Evolutionary conservation across 176 grass and related monocot species (phyloP), one percentile per base, ranked within the genome.

Genomic region (Musa beccarii): DNA sequence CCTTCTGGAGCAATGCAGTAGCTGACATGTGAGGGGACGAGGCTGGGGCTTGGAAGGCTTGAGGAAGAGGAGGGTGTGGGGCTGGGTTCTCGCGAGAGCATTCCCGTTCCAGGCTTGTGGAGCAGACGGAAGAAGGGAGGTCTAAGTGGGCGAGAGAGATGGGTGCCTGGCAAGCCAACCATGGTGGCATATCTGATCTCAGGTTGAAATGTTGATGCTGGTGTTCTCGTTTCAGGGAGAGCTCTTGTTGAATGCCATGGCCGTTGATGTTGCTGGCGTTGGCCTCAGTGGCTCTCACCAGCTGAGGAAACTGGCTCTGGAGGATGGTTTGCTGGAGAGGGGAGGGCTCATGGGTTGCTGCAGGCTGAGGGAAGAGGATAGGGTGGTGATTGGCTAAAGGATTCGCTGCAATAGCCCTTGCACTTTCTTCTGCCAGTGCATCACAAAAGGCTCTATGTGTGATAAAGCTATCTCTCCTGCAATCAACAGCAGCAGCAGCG

Each of bases 371-470:
- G 89, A 88, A 84, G 72, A 87, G 74, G 64, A 85, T 51, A 26
- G 79, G 68, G 17, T 80, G 76, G 26, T 81, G 86, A 34, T 81
- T 71, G 29, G 59, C 82, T 23, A 77, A 72, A 51, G 86, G 5
- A 66, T 57, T 83, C 1, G 73, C 84, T 19, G 81, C 74, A 2
- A 84, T 88, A 8, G 84, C 88, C 79, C 90, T 89, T 25, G 95
- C 95, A 73, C 91, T 99, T 81, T 99, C 95, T 78, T 99, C 91
- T 5, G 91, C 91, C 22, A 99, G 72, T 77, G 95, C 95, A 79
- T 99, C 95, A 70, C 95, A 99, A 73, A 99, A 99, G 9, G 95
- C 95, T 69, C 95, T 73, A 85, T 99, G 95, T 8, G 95, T 99
- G 78, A 99, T 94, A 85, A 99, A 99, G 82, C 95, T 94, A 67